Base-by-base conservation (phyloP, 805 yeast genomes). In the Myxozyma neglecta region DNA sequence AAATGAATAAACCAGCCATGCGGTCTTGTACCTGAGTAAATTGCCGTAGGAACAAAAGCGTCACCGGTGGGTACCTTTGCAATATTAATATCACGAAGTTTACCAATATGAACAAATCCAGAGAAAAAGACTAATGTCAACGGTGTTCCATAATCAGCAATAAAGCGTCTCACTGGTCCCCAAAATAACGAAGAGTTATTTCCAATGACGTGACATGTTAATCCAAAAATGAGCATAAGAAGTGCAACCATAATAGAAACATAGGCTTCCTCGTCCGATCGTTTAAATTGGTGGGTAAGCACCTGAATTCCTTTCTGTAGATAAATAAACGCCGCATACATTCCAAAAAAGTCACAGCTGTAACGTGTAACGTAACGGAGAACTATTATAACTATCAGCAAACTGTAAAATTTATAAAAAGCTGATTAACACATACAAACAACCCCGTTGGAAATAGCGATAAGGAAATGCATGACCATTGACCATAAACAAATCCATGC, bases 401-500 rank as follows among this genome's bases (percentile, higher is more conserved):
- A 32, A 11, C 9, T 24, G 1, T n/a, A 10, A 14, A 16, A n/a
- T n/a, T n/a, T 9, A 18, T 13, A 35, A 10, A 8, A 13, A n/a
- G 24, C 5, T 6, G 18, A 48, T 20, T n/a, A 8, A 6, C 8
- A n/a, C 75, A 90, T 77, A 53, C 83, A 84, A 57, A 84, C 79
- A 36, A 89, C 88, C 64, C 83, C 76, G 73, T 93, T 93, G 56
- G 82, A 75, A 2, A 87, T 63, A 0, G 97, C 92, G 43, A 93
- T 78, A 0, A 85, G 61, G 32, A 89, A 76, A 75, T 94, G 98
- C 76, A 89, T 80, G 11, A 85, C 80, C 89, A 88, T 87, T 3
- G 90, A 81, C 99, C 99, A 93, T 43, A 94, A 78, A 70, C 91
- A 89, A 37, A 93, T 79, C 98, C 98, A 94, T 72, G 93, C 87